Base-by-base conservation (phyloP, 2,329 filamentous ascomycete species). In the Fusarium heterosporum region DNA sequence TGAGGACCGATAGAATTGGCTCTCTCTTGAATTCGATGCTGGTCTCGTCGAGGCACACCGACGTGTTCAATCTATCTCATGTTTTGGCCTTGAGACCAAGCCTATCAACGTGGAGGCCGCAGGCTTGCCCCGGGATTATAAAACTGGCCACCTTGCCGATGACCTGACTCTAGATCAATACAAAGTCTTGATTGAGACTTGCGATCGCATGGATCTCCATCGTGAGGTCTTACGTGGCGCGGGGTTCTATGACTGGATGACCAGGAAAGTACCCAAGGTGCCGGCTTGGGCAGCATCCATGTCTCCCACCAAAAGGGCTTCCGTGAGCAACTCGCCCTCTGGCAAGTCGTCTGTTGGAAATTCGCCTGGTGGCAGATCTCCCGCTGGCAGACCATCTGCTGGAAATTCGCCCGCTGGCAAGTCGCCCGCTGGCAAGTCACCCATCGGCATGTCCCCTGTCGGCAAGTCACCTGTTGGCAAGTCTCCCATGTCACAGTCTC, bases 191-290 rank as follows among this genome's bases (percentile, higher is more conserved):
- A 19, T 19, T 2, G 1, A 29, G 4, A 19, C 62, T 11, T 19
- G 49, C 1, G 47, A 55, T 8, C 38, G 22, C 1, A 64, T 61
- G 63, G 46, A 8, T 25, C 54, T 67, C 2, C 62, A 69, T n/a
- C 55, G 60, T 7, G 60, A 46, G 3, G 38, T 70, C 3, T 8
- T 70, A 9, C 50, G 60, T 8, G 67, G 69, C 1, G 48, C 29
- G 0, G 62, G 70, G 2, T 70, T 67, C n/a, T 49, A 45, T 5
- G 22, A 32, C 1, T 55, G 43, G 54, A 48, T 38, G 45, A 50
- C 10, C 1, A 10, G 14, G 12, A 22, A 30, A 11, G 12, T 26
- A n/a, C 42, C n/a, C 3, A 16, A 4, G 8, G n/a, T 29, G 6
- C 42, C n/a, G 11, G n/a, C n/a, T 17, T 22, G 30, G 30, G 30